Base-by-base conservation (phyloP, 2,329 filamentous ascomycete species). In the Furcasterigmium furcatum region DNA sequence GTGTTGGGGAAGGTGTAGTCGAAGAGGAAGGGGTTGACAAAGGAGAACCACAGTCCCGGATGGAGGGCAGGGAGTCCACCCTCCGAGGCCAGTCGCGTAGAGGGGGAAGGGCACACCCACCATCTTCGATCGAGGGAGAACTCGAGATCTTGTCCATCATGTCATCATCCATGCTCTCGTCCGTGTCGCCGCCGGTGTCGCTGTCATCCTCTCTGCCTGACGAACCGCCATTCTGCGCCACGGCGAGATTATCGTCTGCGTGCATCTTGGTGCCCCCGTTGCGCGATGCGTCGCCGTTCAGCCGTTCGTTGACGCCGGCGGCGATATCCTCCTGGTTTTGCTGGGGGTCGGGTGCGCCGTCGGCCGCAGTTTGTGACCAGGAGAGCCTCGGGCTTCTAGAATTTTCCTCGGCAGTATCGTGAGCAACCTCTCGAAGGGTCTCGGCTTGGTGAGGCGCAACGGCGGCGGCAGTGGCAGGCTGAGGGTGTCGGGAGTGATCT, bases 101-200 rank as follows among this genome's bases (percentile, higher is more conserved):
- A 55, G 66, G 59, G 50, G 55, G 49, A 55, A 57, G 62, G 70
- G 67, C 69, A 72, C 74, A 94, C 91, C 79, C 84, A 99, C 92
- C 92, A 86, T 97, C 92, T 76, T 95, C 91, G 68, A 99, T 99
- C 58, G 92, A 97, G 63, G 94, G 94, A 59, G 92, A 97, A 68
- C 91, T 97, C 59, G 92, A 97, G 55, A 99, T 96, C 69, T 94
- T 94, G 73, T 97, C 94, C 87, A 95, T 90, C 84, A 96, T 84
- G 67, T 97, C 92, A 68, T 96, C 77, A 61, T 95, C 91, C 64
- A 91, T 71, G 58, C 88, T 80, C 56, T 88, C 87, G 49, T 88
- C 87, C 57, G 85, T 84, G 41, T 82, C 82, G 53, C 81, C 80
- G 55, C 86, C 79, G 58, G 81, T 69, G 52, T 88, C 84, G 40